These are phyloP conservation scores for Albophoma yamanashiensis DNA, from an alignment of 2,329 filamentous ascomycete genomes.

Conservation along the genomic window DNA sequence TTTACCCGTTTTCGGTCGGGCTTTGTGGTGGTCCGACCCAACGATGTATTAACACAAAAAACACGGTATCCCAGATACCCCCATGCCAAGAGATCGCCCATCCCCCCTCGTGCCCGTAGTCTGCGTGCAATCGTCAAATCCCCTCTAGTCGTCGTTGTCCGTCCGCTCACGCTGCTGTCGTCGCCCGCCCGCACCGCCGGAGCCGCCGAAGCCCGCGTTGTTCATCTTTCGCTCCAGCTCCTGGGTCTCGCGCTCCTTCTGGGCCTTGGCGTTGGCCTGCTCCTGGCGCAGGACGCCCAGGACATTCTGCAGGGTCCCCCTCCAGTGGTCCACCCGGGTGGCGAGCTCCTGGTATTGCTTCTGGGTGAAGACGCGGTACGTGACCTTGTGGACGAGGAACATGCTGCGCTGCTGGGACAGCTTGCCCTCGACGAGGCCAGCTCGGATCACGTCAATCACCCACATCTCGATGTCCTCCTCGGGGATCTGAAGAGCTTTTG, in stretches of 20 bases:
- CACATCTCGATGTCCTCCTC: slow-evolving; percentile 87
- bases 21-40: slow-evolving; percentile 8
- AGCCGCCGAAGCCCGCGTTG: slow-evolving; percentile 26
- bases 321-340: slow-evolving; percentile 84
- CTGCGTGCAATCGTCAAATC: neutral
- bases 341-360: slow-evolving; percentile 97
- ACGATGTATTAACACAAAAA: slow-evolving; percentile 21
- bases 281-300: slow-evolving; percentile 68
- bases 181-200: slow-evolving; percentile 16
- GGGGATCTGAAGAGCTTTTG: slow-evolving; percentile 74
- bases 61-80: slow-evolving; percentile 10
- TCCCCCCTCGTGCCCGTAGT: slow-evolving; percentile 4
- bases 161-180: slow-evolving; percentile 35
- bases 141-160: slow-evolving; percentile 44
- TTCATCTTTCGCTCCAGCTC: slow-evolving; percentile 59
- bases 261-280: slow-evolving; percentile 66
- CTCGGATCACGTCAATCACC: slow-evolving; percentile 97
- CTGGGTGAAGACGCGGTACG: slow-evolving; percentile 93
- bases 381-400: slow-evolving; percentile 92
- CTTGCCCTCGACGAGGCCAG: slow-evolving; percentile 91
- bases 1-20: slow-evolving; percentile 14
- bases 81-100: slow-evolving; percentile 8
- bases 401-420: slow-evolving; percentile 85
- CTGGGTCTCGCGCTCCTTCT: slow-evolving; percentile 67
- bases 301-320: slow-evolving; percentile 68